Evolutionary conservation across 768 basidiomycete genomes (phyloP).

Genomic region (Mycena floridula): DNA sequence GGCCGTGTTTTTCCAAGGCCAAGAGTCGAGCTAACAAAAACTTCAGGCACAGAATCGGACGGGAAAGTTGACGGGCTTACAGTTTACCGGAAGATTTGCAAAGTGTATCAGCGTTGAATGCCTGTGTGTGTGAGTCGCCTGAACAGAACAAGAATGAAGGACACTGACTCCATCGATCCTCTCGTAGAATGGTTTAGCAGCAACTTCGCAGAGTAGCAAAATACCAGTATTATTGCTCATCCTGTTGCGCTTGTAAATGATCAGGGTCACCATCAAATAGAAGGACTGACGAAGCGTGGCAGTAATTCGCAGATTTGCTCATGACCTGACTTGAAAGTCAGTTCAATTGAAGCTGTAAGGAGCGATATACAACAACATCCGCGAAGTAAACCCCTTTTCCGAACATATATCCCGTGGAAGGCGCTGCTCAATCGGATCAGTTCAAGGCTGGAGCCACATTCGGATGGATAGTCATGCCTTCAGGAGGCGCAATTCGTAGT

Average conservation of each 20-base stretch:
- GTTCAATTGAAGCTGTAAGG: no score
- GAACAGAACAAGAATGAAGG: no score
- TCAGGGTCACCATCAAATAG: no score
- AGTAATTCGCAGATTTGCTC: conserved; percentile 35
- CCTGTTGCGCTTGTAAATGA: conserved; percentile 16
- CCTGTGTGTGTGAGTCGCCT: neutral
- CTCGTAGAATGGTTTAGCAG: conserved; percentile 34
- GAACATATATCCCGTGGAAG: conserved; percentile 37
- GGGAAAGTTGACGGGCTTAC: conserved; percentile 13
- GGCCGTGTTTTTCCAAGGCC: conserved; percentile 35
- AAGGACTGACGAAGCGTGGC: conserved; percentile 29
- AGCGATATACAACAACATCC: conserved; percentile 26
- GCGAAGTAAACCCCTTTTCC: conserved; percentile 43
- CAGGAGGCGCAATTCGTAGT: conserved; percentile 40
- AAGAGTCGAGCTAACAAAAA: conserved; percentile 28
- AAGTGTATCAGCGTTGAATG: conserved; percentile 29
- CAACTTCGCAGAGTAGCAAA: conserved; percentile 39
- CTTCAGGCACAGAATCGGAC: neutral
- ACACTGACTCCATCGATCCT: no score
- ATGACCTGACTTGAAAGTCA: no score
- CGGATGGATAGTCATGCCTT: no score
- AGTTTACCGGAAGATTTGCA: conserved; percentile 22
- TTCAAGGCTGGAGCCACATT: no score
- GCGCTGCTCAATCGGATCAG: no score
- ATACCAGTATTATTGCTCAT: conserved; percentile 33